Evolutionary conservation across 106 monocot species (phyloP).

Genomic region (Dioscorea dumetorum): DNA sequence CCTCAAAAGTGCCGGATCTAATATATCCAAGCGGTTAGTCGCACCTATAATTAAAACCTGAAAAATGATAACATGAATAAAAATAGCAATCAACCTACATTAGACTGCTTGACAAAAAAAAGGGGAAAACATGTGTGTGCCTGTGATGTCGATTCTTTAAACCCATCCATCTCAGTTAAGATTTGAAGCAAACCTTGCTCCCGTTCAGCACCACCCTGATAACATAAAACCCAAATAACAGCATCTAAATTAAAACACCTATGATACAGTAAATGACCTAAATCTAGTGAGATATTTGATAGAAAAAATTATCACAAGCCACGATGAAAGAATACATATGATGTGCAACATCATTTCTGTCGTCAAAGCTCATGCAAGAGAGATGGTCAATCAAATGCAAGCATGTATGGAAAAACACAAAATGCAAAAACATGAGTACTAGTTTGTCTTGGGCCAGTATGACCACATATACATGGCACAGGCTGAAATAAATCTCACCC

Average conservation of each 20-base stretch:
- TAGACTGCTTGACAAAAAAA: not conserved
- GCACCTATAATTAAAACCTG: constrained; percentile 86
- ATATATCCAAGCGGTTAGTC: constrained; percentile 78
- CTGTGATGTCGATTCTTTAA: constrained; percentile 68
- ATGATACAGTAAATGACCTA: not conserved
- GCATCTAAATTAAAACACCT: not conserved
- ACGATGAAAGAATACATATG: not conserved
- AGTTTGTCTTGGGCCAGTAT: too few relatives aligned
- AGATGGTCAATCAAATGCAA: too few relatives aligned
- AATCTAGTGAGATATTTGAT: not conserved
- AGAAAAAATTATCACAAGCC: not conserved
- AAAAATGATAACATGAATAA: not conserved
- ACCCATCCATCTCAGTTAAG: constrained; percentile 90
- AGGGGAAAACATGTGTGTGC: constrained; percentile 5
- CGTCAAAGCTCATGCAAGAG: too few relatives aligned
- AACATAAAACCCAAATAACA: constrained; percentile 5
- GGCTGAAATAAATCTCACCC: constrained; percentile 30
- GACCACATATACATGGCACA: too few relatives aligned
- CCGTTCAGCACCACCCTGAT: constrained; percentile 82
- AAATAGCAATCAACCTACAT: too few relatives aligned
- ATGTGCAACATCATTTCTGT: too few relatives aligned
- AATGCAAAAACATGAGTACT: too few relatives aligned
- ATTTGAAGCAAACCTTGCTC: constrained; percentile 95
- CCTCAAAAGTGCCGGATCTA: constrained; percentile 76
- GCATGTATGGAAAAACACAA: too few relatives aligned